phyloP scores from a whole-genome alignment of 805 yeast species.

The Candida chilensis region DNA sequence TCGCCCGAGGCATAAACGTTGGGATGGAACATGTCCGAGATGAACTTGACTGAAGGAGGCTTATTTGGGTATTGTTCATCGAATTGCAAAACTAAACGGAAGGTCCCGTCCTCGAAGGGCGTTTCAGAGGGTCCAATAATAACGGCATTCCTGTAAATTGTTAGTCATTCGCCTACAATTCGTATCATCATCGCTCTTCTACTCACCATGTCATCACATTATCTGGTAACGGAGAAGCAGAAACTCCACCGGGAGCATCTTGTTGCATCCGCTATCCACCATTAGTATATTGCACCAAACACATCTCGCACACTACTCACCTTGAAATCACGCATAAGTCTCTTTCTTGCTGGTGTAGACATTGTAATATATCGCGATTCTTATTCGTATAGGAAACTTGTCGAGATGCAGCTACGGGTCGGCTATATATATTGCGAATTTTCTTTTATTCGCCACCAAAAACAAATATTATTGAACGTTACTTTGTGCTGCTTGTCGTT shows the following conservation, averaged over 20 bases:
- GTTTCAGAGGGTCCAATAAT: slow-evolving; percentile 97
- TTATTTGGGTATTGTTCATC: slow-evolving; percentile 97
- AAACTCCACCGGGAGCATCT: slow-evolving; percentile 97
- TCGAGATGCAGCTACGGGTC: no score
- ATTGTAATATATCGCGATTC: no score
- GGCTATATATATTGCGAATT: no score
- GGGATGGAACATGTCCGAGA: slow-evolving; percentile 96
- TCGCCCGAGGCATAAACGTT: slow-evolving; percentile 95
- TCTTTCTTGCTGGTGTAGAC: slow-evolving; percentile 99
- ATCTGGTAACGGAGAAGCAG: slow-evolving; percentile 95
- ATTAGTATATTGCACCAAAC: neutral
- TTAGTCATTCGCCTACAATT: neutral
- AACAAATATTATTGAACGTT: no score
- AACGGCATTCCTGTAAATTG: slow-evolving; percentile 62
- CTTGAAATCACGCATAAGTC: slow-evolving; percentile 97
- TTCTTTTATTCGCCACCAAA: no score
- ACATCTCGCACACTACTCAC: slow-evolving; percentile 26
- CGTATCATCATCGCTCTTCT: slow-evolving; percentile 2
- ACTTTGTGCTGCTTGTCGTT: no score
- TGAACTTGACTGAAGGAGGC: slow-evolving; percentile 88
- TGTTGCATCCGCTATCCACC: slow-evolving; percentile 74
- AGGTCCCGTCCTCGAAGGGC: slow-evolving; percentile 97
- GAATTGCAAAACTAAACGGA: slow-evolving; percentile 75
- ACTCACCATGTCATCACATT: slow-evolving; percentile 82
- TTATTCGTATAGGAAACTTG: no score